Conservation (phyloP, 176 grass and related monocot genomes). For the Dendrocalamus sinicus region DNA sequence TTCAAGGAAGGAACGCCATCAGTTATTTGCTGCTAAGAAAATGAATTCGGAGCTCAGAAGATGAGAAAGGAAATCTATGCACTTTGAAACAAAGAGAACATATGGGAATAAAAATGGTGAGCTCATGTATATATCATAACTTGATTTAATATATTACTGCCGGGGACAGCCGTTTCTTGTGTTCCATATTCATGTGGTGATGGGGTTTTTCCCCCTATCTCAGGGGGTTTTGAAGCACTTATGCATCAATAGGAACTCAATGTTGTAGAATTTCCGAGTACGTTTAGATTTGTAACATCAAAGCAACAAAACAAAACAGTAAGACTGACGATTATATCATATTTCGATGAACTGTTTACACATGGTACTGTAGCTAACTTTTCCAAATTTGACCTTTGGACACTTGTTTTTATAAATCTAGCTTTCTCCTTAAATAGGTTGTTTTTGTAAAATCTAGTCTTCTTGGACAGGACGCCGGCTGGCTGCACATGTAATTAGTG, state of each 20-base stretch:
- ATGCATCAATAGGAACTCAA: neutral
- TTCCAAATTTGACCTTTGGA: too few species aligned
- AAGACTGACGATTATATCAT: neutral
- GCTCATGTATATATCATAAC: conserved; percentile 55
- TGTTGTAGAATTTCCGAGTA: neutral
- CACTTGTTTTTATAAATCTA: too few species aligned
- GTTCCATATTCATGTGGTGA: neutral
- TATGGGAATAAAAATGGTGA: conserved; percentile 47
- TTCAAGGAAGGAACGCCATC: neutral
- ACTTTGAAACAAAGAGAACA: conserved; percentile 29
- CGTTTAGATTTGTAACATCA: conserved; percentile 26
- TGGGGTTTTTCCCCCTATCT: neutral
- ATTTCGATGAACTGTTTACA: neutral
- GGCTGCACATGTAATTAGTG: too few species aligned
- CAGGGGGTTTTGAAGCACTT: conserved; percentile 12
- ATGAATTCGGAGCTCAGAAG: neutral
- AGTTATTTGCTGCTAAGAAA: conserved; percentile 34
- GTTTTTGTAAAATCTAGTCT: too few species aligned
- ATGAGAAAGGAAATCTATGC: neutral
- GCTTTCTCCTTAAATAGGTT: too few species aligned
- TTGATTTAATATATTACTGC: conserved; percentile 40
- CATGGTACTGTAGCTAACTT: too few species aligned
- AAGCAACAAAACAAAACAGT: conserved; percentile 23
- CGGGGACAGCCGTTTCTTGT: conserved; percentile 25
- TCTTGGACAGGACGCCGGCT: too few species aligned